Evolutionary conservation across 148 eudicot genomes (phyloP).

Genomic region (Heliosperma pusillum): DNA sequence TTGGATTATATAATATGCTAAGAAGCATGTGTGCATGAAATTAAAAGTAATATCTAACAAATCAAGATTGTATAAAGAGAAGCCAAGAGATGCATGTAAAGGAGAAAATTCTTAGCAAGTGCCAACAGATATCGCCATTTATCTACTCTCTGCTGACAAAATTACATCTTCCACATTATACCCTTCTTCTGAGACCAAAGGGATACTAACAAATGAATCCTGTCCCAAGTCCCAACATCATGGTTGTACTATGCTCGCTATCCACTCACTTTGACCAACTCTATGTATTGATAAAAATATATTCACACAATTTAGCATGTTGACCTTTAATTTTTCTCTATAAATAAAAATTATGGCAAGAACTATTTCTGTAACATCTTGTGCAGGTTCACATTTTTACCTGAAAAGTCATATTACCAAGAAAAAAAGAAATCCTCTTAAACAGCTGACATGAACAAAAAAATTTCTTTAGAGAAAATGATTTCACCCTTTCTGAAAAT

Average conservation of each 20-base stretch:
- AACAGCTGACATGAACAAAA: neutral
- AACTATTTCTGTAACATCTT: too few species aligned
- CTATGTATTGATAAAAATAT: too few species aligned
- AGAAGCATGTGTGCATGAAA: neutral
- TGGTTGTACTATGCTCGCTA: too few species aligned
- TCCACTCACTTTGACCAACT: too few species aligned
- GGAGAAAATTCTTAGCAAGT: neutral
- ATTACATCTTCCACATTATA: neutral
- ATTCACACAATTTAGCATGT: too few species aligned
- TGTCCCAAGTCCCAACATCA: too few species aligned
- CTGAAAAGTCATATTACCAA: neutral
- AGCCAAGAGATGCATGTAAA: too few species aligned
- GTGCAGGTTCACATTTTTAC: neutral
- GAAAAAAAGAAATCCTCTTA: neutral
- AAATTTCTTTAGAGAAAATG: neutral
- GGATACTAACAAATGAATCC: too few species aligned
- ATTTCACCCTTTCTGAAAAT: neutral
- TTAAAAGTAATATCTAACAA: neutral
- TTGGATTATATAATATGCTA: slow-evolving; percentile 8
- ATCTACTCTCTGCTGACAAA: neutral
- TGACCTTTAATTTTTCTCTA: neutral
- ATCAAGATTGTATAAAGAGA: neutral
- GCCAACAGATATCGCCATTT: neutral
- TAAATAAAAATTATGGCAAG: too few species aligned
- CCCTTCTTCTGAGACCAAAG: neutral